A percentile compares a stretch with the other conserved stretches of the same genome.
These are phyloP conservation scores for Abelmoschus esculentus DNA, from an alignment of 345 rosid genomes.

Conservation along the genomic window DNA sequence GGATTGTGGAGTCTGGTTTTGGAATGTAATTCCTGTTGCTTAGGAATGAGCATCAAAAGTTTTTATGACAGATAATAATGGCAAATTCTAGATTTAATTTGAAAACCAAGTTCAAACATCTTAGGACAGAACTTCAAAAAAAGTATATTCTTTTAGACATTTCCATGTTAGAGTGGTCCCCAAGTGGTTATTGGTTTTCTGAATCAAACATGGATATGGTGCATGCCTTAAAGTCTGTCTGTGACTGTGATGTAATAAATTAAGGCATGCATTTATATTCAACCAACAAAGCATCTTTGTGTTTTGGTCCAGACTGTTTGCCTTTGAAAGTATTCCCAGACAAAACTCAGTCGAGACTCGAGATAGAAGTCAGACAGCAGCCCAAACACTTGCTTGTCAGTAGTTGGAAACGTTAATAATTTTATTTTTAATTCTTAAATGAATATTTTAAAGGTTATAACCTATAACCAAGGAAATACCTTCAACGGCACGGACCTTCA, in stretches of 20 bases:
- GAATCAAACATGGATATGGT: neutral
- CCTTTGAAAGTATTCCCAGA: neutral
- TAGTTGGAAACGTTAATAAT: neutral
- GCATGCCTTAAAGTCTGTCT: slow-evolving; percentile 1
- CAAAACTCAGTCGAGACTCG: neutral
- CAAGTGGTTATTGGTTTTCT: neutral
- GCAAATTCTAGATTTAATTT: too few relatives aligned
- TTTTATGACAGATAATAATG: too few relatives aligned
- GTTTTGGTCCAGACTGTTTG: neutral
- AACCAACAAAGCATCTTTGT: slow-evolving; percentile 11
- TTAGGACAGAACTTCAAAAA: too few relatives aligned
- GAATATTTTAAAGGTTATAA: neutral
- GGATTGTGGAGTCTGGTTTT: neutral
- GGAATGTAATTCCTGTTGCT: neutral
- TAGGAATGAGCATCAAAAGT: neutral
- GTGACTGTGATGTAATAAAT: neutral
- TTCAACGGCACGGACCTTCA: neutral
- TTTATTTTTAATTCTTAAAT: neutral
- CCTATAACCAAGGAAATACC: neutral
- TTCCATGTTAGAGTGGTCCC: neutral
- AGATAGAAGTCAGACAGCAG: neutral
- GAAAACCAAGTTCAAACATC: too few relatives aligned
- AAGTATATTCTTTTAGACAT: neutral
- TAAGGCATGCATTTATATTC: neutral
- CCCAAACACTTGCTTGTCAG: neutral